Base-by-base conservation (phyloP, 768 basidiomycete species). In the Piloderma croceum region DNA sequence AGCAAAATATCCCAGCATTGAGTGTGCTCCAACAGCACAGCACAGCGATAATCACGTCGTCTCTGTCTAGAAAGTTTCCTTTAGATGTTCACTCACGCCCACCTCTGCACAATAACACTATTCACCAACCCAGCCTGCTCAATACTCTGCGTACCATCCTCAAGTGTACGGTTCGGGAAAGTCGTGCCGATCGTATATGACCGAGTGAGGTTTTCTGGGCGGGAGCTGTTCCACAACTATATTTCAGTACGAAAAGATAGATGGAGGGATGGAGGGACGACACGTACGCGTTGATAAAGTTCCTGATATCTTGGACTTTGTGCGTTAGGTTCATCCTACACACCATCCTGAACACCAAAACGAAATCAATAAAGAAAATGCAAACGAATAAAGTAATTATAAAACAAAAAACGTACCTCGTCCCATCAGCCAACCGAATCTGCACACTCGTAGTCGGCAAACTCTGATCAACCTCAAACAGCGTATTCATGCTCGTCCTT, bases 301-400 rank as follows among this genome's bases (percentile, higher is more conserved):
- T 79, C 43, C 90, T 69, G 38, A 96, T 72, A 57, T 96, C 90
- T 13, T 75, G 72, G 3, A 96, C 81, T 1, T 87, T 94, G 54
- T 97, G 91, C 3, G 83, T 83, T 44, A 90, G 65, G 59, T 98
- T 98, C 83, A 94, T 88, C 39, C 88, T 71, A 32, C 77, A 79
- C 3, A 87, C 81, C 56, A 93, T 75, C 52, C 89, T 89, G 44
- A 2, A 43, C 19, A 19, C 21, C n/a, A n/a, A n/a, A n/a, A n/a
- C n/a, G n/a, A n/a, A n/a, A n/a, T n/a, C n/a, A n/a, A n/a, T n/a
- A n/a, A n/a, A n/a, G n/a, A n/a, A n/a, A n/a, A n/a, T n/a, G n/a
- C n/a, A n/a, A n/a, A n/a, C n/a, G n/a, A n/a, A n/a, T n/a, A n/a
- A n/a, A n/a, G n/a, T n/a, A n/a, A n/a, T n/a, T n/a, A n/a, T n/a